Conservation (phyloP, 2,329 filamentous ascomycete genomes). For the Nemania sp. region DNA sequence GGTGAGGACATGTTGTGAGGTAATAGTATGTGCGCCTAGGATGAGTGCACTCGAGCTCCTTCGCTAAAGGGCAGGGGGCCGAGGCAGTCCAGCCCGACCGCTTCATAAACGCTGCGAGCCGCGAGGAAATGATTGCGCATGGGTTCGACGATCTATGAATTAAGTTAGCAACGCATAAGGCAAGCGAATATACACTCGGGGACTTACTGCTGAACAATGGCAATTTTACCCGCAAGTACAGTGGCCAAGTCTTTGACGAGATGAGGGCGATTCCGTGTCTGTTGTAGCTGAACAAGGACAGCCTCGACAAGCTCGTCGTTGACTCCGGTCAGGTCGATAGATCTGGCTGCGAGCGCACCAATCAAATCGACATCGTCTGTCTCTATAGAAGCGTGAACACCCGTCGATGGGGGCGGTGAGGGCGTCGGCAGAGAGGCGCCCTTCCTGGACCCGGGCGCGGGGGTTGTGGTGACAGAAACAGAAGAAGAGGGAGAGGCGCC, state of each 20-base stretch:
- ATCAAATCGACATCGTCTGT: conserved; percentile 44
- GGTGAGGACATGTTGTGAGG: conserved; percentile 83
- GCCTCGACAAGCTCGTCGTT: conserved; percentile 95
- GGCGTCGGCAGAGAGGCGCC: conserved; percentile 74
- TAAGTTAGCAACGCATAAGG: conserved; percentile 29
- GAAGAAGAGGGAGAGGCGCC: conserved; percentile 41
- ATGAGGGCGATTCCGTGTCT: conserved; percentile 88
- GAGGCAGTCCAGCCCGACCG: conserved; percentile 78
- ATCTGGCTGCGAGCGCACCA: conserved; percentile 41
- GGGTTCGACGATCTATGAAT: conserved; percentile 84
- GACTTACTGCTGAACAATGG: conserved; percentile 87
- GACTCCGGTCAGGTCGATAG: conserved; percentile 79
- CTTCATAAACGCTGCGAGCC: conserved; percentile 86
- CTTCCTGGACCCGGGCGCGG: conserved; percentile 45
- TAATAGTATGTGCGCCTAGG: conserved; percentile 97
- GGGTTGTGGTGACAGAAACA: conserved; percentile 33
- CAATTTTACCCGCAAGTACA: conserved; percentile 73
- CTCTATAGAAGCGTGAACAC: conserved; percentile 48
- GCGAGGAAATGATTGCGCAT: conserved; percentile 91
- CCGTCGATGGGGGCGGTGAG: conserved; percentile 74
- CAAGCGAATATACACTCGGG: conserved; percentile 6
- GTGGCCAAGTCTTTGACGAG: conserved; percentile 90
- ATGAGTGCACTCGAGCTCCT: conserved; percentile 89
- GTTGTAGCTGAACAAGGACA: conserved; percentile 84
- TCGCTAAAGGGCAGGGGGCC: conserved; percentile 83